phyloP scores from a whole-genome alignment of 2,329 filamentous ascomycete species.

The Talaromyces sp. region DNA sequence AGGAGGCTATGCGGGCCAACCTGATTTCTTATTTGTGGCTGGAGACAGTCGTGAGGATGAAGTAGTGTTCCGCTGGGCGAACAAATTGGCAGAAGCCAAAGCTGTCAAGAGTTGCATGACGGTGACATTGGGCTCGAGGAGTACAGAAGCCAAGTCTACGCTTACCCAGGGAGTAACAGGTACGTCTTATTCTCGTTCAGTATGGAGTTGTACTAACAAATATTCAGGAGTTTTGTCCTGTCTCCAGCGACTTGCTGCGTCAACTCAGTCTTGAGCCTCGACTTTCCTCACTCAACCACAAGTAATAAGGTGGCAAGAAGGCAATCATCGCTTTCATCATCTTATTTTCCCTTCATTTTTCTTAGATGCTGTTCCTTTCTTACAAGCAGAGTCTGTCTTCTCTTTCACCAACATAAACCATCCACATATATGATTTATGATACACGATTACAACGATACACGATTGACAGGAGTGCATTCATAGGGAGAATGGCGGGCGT shows the following conservation, averaged over 20 bases:
- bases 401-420: background rate
- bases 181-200: slow-evolving; percentile 32
- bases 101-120: slow-evolving; percentile 68
- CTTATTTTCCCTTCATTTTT: background rate
- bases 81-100: slow-evolving; percentile 59
- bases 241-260: slow-evolving; percentile 47
- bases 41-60: slow-evolving; percentile 93
- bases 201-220: slow-evolving; percentile 5
- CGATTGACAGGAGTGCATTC: background rate
- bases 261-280: background rate
- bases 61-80: slow-evolving; percentile 91
- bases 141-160: slow-evolving; percentile 80
- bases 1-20: slow-evolving; percentile 33
- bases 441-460: slow-evolving; percentile 9
- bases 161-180: slow-evolving; percentile 88
- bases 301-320: too few species aligned
- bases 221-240: slow-evolving; percentile 47
- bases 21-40: slow-evolving; percentile 84
- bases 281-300: background rate
- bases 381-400: background rate
- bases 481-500: slow-evolving; percentile 3
- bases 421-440: background rate
- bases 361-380: background rate
- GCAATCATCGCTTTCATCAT: background rate
- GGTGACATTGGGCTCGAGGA: slow-evolving; percentile 78